Evolutionary conservation across 768 basidiomycete species (phyloP).

Genomic region (Sarcodon aspratus): DNA sequence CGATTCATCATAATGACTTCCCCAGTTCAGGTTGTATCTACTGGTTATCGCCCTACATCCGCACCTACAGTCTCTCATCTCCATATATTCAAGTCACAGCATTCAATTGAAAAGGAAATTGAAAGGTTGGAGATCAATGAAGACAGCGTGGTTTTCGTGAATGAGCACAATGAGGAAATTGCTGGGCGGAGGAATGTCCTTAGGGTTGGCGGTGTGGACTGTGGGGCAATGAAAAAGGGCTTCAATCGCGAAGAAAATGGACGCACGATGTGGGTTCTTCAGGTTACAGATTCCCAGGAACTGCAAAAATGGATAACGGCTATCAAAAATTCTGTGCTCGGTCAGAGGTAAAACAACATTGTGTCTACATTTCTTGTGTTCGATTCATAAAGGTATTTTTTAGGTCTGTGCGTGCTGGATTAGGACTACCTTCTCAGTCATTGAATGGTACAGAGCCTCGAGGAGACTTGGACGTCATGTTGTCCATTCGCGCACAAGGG

Average conservation of each 20-base stretch:
- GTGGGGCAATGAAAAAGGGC: conserved; percentile 28
- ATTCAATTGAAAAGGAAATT: conserved; percentile 52
- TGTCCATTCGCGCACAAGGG: conserved; percentile 68
- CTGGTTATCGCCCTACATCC: conserved; percentile 26
- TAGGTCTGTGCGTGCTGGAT: conserved; percentile 61
- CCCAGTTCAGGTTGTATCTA: conserved; percentile 12
- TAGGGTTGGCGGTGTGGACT: conserved; percentile 56
- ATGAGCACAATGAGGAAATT: conserved; percentile 34
- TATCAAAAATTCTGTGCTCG: conserved; percentile 63
- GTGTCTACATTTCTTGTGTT: not conserved
- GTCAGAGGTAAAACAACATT: conserved; percentile 40
- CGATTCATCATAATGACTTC: conserved; percentile 46
- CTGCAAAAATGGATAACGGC: conserved; percentile 68
- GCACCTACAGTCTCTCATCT: conserved; percentile 40
- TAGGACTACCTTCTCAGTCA: conserved; percentile 34
- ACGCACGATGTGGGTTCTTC: conserved; percentile 58
- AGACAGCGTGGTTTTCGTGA: conserved; percentile 64
- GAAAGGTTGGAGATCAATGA: conserved; percentile 71
- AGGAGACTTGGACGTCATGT: conserved; percentile 77
- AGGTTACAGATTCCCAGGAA: conserved; percentile 47
- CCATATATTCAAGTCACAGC: conserved; percentile 60
- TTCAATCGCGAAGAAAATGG: conserved; percentile 32
- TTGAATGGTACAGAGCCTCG: conserved; percentile 46
- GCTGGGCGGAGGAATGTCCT: conserved; percentile 41
- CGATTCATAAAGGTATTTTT: not conserved